These are phyloP conservation scores for Chrysanthemum lavandulifolium DNA, from an alignment of 129 eudicot genomes.

Conservation along the genomic window DNA sequence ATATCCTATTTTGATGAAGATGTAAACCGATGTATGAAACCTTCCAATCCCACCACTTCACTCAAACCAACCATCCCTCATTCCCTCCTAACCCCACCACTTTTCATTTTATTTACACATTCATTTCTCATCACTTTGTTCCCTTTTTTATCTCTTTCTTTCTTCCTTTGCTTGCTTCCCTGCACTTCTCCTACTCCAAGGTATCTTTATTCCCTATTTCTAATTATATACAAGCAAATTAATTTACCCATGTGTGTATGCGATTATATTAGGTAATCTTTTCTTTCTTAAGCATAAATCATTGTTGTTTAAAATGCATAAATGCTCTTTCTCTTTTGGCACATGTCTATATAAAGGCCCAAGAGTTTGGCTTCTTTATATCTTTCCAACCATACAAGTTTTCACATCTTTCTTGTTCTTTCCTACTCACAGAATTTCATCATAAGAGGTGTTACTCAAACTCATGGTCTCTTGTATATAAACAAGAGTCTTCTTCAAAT, in stretches of 20 bases:
- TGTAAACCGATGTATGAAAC: too few species aligned
- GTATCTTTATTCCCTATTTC: not conserved
- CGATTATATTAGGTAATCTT: not conserved
- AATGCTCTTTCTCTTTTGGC: not conserved
- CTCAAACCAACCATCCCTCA: too few species aligned
- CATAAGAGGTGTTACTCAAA: not conserved
- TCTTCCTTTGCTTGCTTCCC: slow-evolving; percentile 15
- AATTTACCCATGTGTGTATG: not conserved
- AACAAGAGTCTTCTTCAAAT: not conserved
- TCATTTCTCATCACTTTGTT: not conserved
- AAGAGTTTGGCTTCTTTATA: not conserved
- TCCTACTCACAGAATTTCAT: not conserved
- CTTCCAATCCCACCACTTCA: too few species aligned
- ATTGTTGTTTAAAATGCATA: not conserved
- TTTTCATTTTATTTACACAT: not conserved
- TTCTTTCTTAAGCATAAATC: not conserved
- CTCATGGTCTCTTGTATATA: not conserved
- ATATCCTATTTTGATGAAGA: too few species aligned
- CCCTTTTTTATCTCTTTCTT: slow-evolving; percentile 4
- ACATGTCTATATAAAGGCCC: not conserved
- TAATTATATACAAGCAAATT: not conserved
- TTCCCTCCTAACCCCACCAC: not conserved
- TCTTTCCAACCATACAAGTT: not conserved
- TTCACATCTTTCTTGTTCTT: not conserved
- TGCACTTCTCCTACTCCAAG: slow-evolving; percentile 4